Conservation (phyloP, 2,329 filamentous ascomycete genomes). For the Fusarium nanum region DNA sequence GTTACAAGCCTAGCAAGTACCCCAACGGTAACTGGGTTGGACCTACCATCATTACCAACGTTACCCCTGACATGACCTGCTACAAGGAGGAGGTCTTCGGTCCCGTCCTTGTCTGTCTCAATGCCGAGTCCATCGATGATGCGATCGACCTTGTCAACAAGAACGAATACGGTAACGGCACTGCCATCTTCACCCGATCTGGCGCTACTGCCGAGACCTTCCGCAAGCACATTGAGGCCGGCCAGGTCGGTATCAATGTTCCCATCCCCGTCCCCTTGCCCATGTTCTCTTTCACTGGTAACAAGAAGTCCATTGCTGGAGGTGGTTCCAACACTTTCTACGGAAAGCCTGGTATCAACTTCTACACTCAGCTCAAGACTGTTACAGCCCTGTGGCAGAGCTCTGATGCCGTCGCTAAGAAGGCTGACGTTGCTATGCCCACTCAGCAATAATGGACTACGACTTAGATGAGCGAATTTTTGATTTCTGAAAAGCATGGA, state of each 20-base stretch:
- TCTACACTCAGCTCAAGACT: constrained; percentile 98
- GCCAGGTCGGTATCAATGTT: constrained; percentile 88
- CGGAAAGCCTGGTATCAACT: constrained; percentile 89
- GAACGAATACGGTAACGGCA: constrained; percentile 89
- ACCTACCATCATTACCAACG: constrained; percentile 84
- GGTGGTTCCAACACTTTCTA: constrained; percentile 96
- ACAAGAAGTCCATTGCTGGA: constrained; percentile 92
- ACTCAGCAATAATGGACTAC: constrained; percentile 53
- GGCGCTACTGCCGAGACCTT: constrained; percentile 82
- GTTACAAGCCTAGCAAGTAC: constrained; percentile 80
- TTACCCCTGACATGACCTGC: constrained; percentile 84
- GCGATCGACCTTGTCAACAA: constrained; percentile 84
- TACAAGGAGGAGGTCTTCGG: constrained; percentile 90
- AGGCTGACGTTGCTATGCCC: constrained; percentile 92
- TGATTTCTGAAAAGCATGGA: background rate
- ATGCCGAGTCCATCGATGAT: constrained; percentile 81
- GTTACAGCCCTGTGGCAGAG: constrained; percentile 92
- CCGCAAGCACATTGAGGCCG: constrained; percentile 84
- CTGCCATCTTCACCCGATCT: constrained; percentile 84
- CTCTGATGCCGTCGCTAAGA: constrained; percentile 85
- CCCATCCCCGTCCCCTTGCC: constrained; percentile 79
- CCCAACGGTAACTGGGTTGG: constrained; percentile 88
- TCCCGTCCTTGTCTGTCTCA: constrained; percentile 84
- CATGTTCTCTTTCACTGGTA: constrained; percentile 79
- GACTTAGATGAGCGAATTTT: background rate